Conservation (phyloP, 2,329 filamentous ascomycete genomes). For the Chaetomium olivaceum region DNA sequence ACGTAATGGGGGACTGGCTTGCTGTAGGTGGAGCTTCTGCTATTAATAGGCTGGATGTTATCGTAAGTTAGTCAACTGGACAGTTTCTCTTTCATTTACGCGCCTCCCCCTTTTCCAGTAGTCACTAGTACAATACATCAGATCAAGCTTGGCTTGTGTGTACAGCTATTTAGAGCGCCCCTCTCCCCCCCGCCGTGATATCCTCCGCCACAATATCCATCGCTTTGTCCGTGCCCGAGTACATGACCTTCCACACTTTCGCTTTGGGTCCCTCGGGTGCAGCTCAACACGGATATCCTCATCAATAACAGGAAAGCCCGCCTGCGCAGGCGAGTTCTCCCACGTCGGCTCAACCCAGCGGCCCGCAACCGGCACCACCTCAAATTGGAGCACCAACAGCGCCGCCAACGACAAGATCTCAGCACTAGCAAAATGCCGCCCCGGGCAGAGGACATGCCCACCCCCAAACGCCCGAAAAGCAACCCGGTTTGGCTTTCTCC, state of each 20-base stretch:
- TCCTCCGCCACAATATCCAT: slow-evolving; percentile 38
- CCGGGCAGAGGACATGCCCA: slow-evolving; percentile 44
- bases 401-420: slow-evolving; percentile 34
- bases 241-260: slow-evolving; percentile 32
- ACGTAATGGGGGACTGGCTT: too few relatives aligned
- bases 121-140: not conserved
- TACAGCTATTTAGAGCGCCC: not conserved
- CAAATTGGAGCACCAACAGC: slow-evolving; percentile 30
- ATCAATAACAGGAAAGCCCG: slow-evolving; percentile 32
- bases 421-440: slow-evolving; percentile 35
- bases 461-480: slow-evolving; percentile 51
- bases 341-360: slow-evolving; percentile 32
- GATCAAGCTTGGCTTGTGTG: not conserved
- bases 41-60: too few relatives aligned
- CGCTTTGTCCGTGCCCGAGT: slow-evolving; percentile 27
- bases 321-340: slow-evolving; percentile 29
- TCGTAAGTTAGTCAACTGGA: too few relatives aligned
- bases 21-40: too few relatives aligned
- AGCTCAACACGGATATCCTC: slow-evolving; percentile 32
- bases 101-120: too few relatives aligned
- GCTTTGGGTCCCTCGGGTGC: slow-evolving; percentile 22
- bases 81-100: too few relatives aligned
- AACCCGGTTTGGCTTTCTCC: slow-evolving; percentile 25
- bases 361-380: slow-evolving; percentile 23
- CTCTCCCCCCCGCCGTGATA: slow-evolving; percentile 9